Percentiles rank a stretch among this genome's conserved stretches.
Evolutionary conservation across 371 early-diverging fungal species (phyloP).

Genomic region (Mortierella sp.): DNA sequence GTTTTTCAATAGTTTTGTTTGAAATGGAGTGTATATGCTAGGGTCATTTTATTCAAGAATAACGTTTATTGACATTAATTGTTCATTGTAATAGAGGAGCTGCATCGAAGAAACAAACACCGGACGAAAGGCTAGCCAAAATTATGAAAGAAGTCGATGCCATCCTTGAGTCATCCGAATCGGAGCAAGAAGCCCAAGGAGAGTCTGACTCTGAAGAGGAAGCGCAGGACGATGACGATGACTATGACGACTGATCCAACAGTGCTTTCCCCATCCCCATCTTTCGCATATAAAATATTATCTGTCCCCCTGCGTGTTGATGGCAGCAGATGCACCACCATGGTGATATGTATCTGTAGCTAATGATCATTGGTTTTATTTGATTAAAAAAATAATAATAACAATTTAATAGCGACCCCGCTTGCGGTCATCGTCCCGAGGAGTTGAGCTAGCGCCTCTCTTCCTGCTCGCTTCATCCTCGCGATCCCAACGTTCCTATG

Average conservation of each 20-base stretch:
- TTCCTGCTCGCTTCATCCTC: slow-evolving; percentile 53
- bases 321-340: too few relatives aligned
- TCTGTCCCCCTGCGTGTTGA: neutral
- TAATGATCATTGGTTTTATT: neutral
- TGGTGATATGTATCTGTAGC: too few relatives aligned
- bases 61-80: neutral
- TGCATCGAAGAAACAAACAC: neutral
- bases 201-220: slow-evolving; percentile 12
- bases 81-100: neutral
- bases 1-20: neutral
- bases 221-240: slow-evolving; percentile 8
- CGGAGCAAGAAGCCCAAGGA: slow-evolving; percentile 2
- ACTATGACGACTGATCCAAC: slow-evolving; percentile 5
- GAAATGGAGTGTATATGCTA: neutral
- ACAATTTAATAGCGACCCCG: slow-evolving; percentile 36
- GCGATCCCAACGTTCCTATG: slow-evolving; percentile 57
- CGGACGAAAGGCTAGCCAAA: slow-evolving; percentile 21
- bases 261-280: neutral
- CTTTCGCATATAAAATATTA: neutral
- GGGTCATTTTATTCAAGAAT: neutral
- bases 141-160: slow-evolving; percentile 41
- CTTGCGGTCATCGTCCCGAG: slow-evolving; percentile 53
- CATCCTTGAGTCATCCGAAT: slow-evolving; percentile 36
- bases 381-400: slow-evolving; percentile 1
- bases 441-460: slow-evolving; percentile 36